Base-by-base conservation (phyloP, 495 filamentous ascomycete genomes). In the Penicillium angulare region DNA sequence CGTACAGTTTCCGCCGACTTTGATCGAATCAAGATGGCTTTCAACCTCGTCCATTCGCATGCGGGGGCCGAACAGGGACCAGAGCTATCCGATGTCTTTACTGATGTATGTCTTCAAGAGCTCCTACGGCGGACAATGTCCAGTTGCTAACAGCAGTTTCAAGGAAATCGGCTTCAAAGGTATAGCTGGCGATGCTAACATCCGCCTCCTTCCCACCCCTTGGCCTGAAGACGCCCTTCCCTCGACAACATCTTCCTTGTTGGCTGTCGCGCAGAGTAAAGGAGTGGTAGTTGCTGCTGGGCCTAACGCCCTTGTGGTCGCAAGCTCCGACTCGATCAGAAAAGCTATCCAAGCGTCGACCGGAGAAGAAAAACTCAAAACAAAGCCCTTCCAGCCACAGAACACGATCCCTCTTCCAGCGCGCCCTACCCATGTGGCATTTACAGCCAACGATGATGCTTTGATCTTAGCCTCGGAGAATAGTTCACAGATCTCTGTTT, bases 241-340 rank as follows among this genome's bases (percentile, higher is more conserved):
- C n/a, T 74, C 83, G 8, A 79, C 90, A 3, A 91, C 86, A 20
- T 82, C 87, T 35, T 89, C 90, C n/a, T 85, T 99, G 31, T 75
- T 99, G 40, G 86, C 85, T 59, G 79, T 97, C 55, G 91, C 95
- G 26, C 81, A 87, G 15, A 82, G 75, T 44, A 86, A 85, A 68
- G 91, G 90, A 16, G 73, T 97, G 5, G 76, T 97, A 34, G 93
- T 91, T 43, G 95, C 91, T 36, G 93, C 89, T 44, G 85, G 87
- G 9, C 92, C 92, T 22, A 86, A 93, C 56, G 74, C 78, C 35
- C 76, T 99, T 2, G 71, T 87, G 40, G 63, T 99, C 41, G 85
- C 89, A 9, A 85, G 75, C 8, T 90, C 91, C n/a, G 81, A 89
- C 21, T 76, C 84, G 2, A 77, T 96, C 20, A 83, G 92, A 52